Conservation (phyloP, 257 asterid genomes). For the Solanum sparsipilum region DNA sequence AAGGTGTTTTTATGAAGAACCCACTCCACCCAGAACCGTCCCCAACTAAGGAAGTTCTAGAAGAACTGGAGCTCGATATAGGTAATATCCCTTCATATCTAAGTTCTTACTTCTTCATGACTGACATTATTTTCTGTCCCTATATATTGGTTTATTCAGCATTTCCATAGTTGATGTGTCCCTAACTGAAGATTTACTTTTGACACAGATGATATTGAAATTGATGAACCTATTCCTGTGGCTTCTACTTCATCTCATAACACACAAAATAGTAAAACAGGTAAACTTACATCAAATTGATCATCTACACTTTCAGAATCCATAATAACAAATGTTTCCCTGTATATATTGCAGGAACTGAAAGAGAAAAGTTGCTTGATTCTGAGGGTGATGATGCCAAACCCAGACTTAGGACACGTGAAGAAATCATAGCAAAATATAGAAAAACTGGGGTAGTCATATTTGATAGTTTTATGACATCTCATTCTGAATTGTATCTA, state of each 20-base stretch:
- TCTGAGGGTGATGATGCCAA: slow-evolving; percentile 31
- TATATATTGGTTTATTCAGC: background rate
- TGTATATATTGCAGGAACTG: slow-evolving; percentile 33
- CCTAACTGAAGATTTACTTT: background rate
- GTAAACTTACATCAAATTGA: slow-evolving; percentile 14
- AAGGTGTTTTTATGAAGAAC: slow-evolving; percentile 40
- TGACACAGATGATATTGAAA: slow-evolving; percentile 67
- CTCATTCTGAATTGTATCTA: background rate
- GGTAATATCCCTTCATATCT: slow-evolving; percentile 28
- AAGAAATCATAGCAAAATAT: slow-evolving; percentile 78
- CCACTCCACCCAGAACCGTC: slow-evolving; percentile 30
- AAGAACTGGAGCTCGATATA: slow-evolving; percentile 55
- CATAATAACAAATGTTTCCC: background rate
- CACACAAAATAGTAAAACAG: slow-evolving; percentile 29
- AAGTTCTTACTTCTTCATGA: background rate
- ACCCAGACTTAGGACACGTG: slow-evolving; percentile 63
- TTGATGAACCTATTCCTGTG: slow-evolving; percentile 54
- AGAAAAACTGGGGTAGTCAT: slow-evolving; percentile 66
- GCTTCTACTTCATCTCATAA: slow-evolving; percentile 36
- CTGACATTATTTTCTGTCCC: slow-evolving; percentile 1
- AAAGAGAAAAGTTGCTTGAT: slow-evolving; percentile 47
- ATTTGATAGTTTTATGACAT: background rate
- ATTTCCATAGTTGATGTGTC: background rate
- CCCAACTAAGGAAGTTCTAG: slow-evolving; percentile 17
- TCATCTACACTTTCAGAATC: background rate